A percentile compares a stretch with the other conserved stretches of the same genome.
Evolutionary conservation across 2,329 filamentous ascomycete species (phyloP).

Genomic region (Fusarium dlaminii): DNA sequence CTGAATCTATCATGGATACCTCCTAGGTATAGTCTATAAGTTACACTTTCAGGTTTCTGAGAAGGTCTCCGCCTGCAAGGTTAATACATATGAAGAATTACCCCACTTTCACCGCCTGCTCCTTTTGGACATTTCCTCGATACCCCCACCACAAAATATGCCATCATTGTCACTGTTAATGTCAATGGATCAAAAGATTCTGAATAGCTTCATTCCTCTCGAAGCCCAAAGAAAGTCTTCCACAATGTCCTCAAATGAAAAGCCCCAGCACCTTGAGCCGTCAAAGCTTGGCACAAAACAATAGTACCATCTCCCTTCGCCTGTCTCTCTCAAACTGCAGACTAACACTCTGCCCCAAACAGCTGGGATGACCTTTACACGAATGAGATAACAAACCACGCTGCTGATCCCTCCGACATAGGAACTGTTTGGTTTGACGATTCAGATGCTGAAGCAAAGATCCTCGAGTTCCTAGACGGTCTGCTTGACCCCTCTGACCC

Average conservation of each 20-base stretch:
- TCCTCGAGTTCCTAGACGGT: constrained; percentile 72
- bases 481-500: constrained; percentile 42
- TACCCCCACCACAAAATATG: constrained; percentile 38
- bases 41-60: not conserved
- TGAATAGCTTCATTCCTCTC: constrained; percentile 14
- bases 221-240: not conserved
- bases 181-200: not conserved
- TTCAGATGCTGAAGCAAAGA: constrained; percentile 84
- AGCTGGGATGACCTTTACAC: constrained; percentile 83
- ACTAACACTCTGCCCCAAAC: constrained; percentile 16
- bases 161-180: not conserved
- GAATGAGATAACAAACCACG: constrained; percentile 76
- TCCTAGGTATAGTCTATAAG: not conserved
- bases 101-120: constrained; percentile 41
- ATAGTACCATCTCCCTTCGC: constrained; percentile 69
- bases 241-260: constrained; percentile 34
- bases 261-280: constrained; percentile 77
- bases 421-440: constrained; percentile 98
- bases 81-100: constrained; percentile 7
- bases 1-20: not conserved
- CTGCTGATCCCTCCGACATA: constrained; percentile 76
- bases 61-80: not conserved
- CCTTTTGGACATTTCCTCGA: constrained; percentile 9
- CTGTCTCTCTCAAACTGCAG: not conserved
- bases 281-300: constrained; percentile 87